These are phyloP conservation scores for Zygosaccharomyces pseudorouxii DNA, from an alignment of 805 yeast genomes.

Conservation along the genomic window DNA sequence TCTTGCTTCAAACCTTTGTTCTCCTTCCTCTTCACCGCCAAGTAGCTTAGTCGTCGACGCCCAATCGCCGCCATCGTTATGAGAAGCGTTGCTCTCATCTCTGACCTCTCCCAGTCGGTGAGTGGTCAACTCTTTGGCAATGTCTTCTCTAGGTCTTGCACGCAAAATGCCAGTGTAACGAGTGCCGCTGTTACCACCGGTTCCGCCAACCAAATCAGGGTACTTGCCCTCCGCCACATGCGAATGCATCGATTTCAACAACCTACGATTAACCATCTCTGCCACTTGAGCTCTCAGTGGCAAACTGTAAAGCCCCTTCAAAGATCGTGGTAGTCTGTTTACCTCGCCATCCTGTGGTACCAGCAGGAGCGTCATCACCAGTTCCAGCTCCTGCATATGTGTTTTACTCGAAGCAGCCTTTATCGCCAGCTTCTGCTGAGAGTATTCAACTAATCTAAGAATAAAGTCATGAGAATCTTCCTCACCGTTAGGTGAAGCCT, in stretches of 20 bases:
- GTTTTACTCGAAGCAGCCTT: slow-evolving; percentile 54
- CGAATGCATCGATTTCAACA: slow-evolving; percentile 26
- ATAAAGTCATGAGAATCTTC: slow-evolving; percentile 46
- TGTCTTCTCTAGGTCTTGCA: slow-evolving; percentile 17
- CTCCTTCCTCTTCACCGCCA: slow-evolving; percentile 12
- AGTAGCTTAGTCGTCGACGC: slow-evolving; percentile 13
- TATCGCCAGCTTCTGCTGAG: slow-evolving; percentile 55
- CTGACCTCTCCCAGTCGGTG: slow-evolving; percentile 12
- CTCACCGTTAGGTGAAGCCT: slow-evolving; percentile 16
- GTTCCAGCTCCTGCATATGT: slow-evolving; percentile 68
- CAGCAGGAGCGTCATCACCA: slow-evolving; percentile 75
- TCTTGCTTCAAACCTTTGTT: slow-evolving; percentile 30
- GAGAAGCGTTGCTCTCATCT: slow-evolving; percentile 7
- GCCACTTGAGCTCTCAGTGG: slow-evolving; percentile 63
- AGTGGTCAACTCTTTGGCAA: slow-evolving; percentile 11
- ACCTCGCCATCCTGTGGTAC: slow-evolving; percentile 38
- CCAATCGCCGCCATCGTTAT: slow-evolving; percentile 15
- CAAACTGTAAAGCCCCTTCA: slow-evolving; percentile 53
- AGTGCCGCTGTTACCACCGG: slow-evolving; percentile 6
- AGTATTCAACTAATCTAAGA: slow-evolving; percentile 50
- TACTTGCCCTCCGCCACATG: slow-evolving; percentile 18
- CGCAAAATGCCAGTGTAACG: slow-evolving; percentile 12
- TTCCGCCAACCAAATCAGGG: slow-evolving; percentile 19
- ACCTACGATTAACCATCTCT: slow-evolving; percentile 57
- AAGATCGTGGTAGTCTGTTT: slow-evolving; percentile 47